Evolutionary conservation across 139 green algal species (phyloP).

Genomic region (Chlamydomonas asymmetrica): DNA sequence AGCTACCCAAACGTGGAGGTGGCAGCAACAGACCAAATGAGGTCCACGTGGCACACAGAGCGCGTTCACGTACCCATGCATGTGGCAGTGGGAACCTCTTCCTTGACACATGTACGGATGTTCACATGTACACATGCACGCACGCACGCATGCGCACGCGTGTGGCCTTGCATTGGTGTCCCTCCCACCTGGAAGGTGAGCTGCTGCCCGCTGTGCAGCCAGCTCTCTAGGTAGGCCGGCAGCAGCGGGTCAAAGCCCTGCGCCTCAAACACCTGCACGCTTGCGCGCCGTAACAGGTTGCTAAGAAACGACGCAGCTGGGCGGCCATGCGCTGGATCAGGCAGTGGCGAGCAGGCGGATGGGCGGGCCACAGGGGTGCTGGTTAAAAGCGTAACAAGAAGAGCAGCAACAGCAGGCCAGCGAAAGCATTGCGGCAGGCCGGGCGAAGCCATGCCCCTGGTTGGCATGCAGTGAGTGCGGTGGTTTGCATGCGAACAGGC

Average conservation of each 20-base stretch:
- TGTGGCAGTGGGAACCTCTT: no score
- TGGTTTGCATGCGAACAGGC: no score
- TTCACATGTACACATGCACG: no score
- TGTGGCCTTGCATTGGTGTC: neutral
- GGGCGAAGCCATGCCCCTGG: no score
- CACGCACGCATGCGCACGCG: no score
- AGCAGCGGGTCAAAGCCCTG: constrained; percentile 71
- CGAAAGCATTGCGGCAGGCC: no score
- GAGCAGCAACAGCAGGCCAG: neutral
- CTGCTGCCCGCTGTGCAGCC: constrained; percentile 82
- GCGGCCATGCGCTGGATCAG: neutral
- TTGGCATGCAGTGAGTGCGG: no score
- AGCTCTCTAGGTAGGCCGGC: constrained; percentile 67
- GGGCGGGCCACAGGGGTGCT: neutral
- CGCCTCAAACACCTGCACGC: constrained; percentile 59
- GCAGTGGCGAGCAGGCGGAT: neutral
- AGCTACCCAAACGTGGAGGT: no score
- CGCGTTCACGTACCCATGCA: no score
- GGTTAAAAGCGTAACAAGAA: neutral
- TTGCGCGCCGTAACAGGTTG: neutral
- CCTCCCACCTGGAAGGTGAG: constrained; percentile 12
- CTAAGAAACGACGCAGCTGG: constrained; percentile 3
- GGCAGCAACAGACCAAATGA: no score
- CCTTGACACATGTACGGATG: no score
- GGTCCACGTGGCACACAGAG: no score